Evolutionary conservation across 345 rosid species (phyloP).

Genomic region (Eucalyptus regnans): DNA sequence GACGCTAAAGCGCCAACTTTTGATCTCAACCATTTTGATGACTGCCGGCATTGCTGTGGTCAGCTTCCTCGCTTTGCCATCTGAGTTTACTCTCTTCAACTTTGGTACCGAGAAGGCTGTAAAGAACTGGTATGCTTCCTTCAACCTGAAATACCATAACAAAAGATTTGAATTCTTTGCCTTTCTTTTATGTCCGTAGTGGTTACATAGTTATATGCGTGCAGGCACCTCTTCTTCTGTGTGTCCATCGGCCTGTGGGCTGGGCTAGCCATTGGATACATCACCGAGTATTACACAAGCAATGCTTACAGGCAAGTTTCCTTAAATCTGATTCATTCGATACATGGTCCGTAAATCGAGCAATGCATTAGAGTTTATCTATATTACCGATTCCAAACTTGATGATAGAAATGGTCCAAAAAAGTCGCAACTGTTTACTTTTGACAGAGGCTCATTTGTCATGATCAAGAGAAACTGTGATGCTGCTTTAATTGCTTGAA

Average conservation of each 20-base stretch:
- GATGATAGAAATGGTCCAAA: neutral
- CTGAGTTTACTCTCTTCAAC: constrained; percentile 47
- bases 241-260: constrained; percentile 61
- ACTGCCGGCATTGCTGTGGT: constrained; percentile 46
- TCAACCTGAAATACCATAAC: neutral
- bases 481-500: neutral
- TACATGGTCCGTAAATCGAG: neutral
- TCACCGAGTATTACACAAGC: constrained; percentile 55
- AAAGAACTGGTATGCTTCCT: constrained; percentile 39
- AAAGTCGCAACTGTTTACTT: neutral
- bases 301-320: constrained; percentile 49
- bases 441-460: neutral
- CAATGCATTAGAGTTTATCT: neutral
- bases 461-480: neutral
- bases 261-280: constrained; percentile 53
- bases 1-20: constrained; percentile 46
- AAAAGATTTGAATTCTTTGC: neutral
- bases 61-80: constrained; percentile 40
- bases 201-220: neutral
- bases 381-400: neutral
- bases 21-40: constrained; percentile 62
- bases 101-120: constrained; percentile 47
- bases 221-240: constrained; percentile 63
- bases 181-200: neutral
- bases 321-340: neutral